Evolutionary conservation across 2,329 filamentous ascomycete species (phyloP).

Genomic region (Epichloe baconii): DNA sequence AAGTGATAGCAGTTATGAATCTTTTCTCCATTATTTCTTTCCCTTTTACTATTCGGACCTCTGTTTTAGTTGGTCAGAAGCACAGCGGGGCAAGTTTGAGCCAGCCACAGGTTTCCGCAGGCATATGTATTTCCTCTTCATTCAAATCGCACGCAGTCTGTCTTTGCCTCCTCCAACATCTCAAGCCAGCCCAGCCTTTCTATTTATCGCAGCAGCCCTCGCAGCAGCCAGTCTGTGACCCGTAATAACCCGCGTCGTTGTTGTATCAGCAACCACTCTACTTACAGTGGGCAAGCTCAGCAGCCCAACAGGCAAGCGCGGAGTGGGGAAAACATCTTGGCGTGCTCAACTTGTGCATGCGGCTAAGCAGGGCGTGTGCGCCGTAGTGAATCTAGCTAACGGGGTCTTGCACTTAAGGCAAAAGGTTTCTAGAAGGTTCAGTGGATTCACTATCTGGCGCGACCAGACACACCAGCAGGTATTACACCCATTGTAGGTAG

Average conservation of each 20-base stretch:
- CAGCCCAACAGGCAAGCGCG: background rate
- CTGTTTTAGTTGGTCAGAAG: background rate
- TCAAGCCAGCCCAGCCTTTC: constrained; percentile 1
- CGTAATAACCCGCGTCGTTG: constrained; percentile 4
- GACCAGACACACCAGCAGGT: no score
- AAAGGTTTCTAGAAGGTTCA: constrained; percentile 32
- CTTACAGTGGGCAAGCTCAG: background rate
- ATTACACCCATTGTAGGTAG: no score
- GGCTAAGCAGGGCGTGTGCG: background rate
- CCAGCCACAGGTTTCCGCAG: background rate
- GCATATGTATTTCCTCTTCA: background rate
- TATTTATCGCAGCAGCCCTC: background rate
- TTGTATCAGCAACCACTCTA: constrained; percentile 5
- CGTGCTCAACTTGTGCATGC: background rate
- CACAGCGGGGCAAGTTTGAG: background rate
- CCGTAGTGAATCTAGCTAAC: constrained; percentile 1
- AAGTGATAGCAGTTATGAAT: background rate
- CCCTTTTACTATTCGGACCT: background rate
- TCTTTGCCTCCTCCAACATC: background rate
- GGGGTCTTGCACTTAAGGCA: constrained; percentile 23
- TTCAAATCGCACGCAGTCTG: background rate
- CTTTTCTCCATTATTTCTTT: background rate
- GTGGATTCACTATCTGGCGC: constrained; percentile 16
- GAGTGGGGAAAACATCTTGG: background rate
- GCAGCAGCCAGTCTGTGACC: background rate